Conservation (phyloP, 1,139 yeast species). For the Tardiomyces digboiensis region DNA sequence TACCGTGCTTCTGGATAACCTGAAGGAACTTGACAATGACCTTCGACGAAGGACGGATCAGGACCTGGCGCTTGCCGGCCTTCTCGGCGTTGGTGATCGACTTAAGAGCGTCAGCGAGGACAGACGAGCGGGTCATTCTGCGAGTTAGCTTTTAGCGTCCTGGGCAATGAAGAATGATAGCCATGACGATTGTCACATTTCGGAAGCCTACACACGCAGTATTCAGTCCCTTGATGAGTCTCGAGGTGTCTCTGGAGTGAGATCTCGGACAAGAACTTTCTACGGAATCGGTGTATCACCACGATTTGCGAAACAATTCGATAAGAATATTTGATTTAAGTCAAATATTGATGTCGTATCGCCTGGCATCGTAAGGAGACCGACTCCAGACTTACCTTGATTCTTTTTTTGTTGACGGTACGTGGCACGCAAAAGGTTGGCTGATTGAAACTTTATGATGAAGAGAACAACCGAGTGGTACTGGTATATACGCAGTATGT, state of each 20-base stretch:
- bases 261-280: background rate
- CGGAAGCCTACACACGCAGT: background rate
- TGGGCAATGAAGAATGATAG: no score
- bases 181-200: background rate
- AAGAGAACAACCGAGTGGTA: background rate
- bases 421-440: background rate
- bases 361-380: conserved; percentile 1
- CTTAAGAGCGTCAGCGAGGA: conserved; percentile 98
- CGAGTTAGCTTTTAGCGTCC: background rate
- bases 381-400: background rate
- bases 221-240: background rate
- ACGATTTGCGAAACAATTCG: conserved; percentile 1
- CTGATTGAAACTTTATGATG: background rate
- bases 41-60: conserved; percentile 98
- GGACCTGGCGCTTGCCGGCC: conserved; percentile 98
- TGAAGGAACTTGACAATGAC: conserved; percentile 32
- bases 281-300: background rate
- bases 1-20: conserved; percentile 13
- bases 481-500: background rate
- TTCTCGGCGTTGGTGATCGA: conserved; percentile 99
- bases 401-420: background rate
- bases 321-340: background rate
- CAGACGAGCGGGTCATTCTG: conserved; percentile 94
- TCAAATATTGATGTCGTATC: background rate
- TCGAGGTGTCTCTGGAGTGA: background rate